Conservation (phyloP, 164 flowering plant species). For the Euptelea pleiosperma region DNA sequence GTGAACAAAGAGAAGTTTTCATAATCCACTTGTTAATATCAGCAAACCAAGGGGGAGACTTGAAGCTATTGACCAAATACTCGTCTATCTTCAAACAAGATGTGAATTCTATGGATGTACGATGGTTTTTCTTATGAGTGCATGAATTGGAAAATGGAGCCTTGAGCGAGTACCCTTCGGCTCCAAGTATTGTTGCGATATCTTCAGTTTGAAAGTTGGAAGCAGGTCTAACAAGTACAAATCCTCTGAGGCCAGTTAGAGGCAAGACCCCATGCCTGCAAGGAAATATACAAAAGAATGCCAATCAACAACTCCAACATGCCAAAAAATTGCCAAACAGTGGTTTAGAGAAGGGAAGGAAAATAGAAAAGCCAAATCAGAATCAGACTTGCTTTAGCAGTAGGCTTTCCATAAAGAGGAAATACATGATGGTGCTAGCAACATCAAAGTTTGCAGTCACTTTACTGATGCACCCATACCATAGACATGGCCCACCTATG, state of each 20-base stretch:
- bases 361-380: no score
- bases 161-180: background rate
- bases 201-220: background rate
- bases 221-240: conserved; percentile 4
- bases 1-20: no score
- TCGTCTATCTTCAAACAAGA: background rate
- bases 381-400: no score
- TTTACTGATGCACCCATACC: no score
- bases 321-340: no score
- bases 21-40: no score
- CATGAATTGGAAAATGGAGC: conserved; percentile 1
- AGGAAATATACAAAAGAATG: background rate
- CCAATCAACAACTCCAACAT: background rate
- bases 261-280: conserved; percentile 10
- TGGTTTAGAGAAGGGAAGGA: no score
- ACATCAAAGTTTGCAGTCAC: no score
- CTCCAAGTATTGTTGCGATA: background rate
- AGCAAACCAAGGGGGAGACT: conserved; percentile 1
- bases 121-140: background rate
- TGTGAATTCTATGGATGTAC: background rate
- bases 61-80: background rate
- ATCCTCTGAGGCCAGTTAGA: conserved; percentile 4
- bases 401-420: no score
- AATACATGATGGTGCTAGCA: no score
- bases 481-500: no score